phyloP scores from a whole-genome alignment of 1,284 basidiomycete species.

The Tilletia horrida region DNA sequence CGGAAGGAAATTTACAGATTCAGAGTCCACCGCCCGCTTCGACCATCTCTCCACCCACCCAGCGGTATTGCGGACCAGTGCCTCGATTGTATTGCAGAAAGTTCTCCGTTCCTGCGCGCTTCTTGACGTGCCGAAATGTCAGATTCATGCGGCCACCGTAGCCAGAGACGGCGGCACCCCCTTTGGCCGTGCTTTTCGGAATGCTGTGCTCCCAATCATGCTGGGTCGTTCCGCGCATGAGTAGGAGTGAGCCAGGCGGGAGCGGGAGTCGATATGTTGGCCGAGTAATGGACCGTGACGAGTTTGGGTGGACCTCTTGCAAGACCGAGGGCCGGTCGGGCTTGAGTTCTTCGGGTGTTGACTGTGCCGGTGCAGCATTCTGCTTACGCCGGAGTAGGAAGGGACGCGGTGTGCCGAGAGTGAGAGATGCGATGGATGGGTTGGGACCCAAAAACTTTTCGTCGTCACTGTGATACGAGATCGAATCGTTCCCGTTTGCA shows the following conservation, averaged over 20 bases:
- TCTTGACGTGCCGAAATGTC: conserved; percentile 56
- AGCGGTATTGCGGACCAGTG: conserved; percentile 26
- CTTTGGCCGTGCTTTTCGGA: conserved; percentile 50
- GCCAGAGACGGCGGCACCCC: neutral
- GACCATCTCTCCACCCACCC: conserved; percentile 16
- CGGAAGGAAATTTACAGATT: too few relatives aligned
- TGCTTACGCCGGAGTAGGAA: conserved; percentile 55
- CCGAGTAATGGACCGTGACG: conserved; percentile 8
- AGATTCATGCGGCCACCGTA: conserved; percentile 55
- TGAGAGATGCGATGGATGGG: conserved; percentile 55
- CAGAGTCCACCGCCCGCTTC: conserved; percentile 14
- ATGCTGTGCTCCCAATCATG: conserved; percentile 56
- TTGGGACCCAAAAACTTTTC: conserved; percentile 55
- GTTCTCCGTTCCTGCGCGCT: conserved; percentile 48
- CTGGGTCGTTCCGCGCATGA: conserved; percentile 57
- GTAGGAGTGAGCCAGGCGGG: conserved; percentile 54
- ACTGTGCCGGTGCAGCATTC: conserved; percentile 17
- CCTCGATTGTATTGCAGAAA: conserved; percentile 33
- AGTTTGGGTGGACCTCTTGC: neutral
- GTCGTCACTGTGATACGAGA: conserved; percentile 56
- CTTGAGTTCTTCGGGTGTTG: conserved; percentile 8
- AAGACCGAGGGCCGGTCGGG: conserved; percentile 20
- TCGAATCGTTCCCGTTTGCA: conserved; percentile 53
- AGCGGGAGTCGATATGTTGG: conserved; percentile 52
- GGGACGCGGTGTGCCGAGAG: conserved; percentile 53